Evolutionary conservation across 2,329 filamentous ascomycete genomes (phyloP).

Genomic region (Albophoma yamanashiensis): DNA sequence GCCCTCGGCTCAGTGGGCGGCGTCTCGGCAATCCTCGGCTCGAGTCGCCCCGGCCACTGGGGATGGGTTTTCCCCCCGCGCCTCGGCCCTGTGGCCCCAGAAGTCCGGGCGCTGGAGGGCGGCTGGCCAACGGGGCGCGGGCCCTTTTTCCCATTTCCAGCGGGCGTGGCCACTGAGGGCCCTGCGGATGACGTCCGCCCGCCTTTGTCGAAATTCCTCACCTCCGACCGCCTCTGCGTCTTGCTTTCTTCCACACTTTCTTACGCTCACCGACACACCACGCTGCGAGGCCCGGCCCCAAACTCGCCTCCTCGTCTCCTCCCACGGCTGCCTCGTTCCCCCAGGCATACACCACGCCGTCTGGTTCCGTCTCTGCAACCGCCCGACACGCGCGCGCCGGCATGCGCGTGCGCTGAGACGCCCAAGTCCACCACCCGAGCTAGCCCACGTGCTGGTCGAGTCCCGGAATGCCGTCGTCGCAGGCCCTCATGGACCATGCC

Average conservation of each 20-base stretch:
- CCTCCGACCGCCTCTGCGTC: background rate
- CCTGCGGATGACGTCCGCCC: slow-evolving; percentile 6
- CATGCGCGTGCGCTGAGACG: slow-evolving; percentile 3
- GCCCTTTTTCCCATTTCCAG: background rate
- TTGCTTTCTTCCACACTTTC: background rate
- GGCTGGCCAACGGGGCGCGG: background rate
- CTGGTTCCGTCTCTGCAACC: background rate
- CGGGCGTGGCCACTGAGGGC: slow-evolving; percentile 4
- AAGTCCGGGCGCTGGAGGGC: background rate
- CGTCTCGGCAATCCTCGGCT: slow-evolving; percentile 9
- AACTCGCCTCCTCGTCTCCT: background rate
- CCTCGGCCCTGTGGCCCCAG: background rate
- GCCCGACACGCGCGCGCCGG: slow-evolving; percentile 3
- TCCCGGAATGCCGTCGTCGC: slow-evolving; percentile 42
- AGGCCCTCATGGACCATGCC: slow-evolving; percentile 44
- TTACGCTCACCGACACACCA: background rate
- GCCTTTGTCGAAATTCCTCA: background rate
- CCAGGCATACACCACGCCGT: background rate
- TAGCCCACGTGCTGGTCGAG: background rate
- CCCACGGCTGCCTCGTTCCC: background rate
- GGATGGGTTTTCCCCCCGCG: background rate
- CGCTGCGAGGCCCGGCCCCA: background rate
- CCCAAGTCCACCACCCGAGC: background rate
- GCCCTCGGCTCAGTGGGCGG: background rate
- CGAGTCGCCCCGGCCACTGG: background rate